These are phyloP conservation scores for Ustilago loliicola DNA, from an alignment of 1,284 basidiomycete species.

Conservation along the genomic window DNA sequence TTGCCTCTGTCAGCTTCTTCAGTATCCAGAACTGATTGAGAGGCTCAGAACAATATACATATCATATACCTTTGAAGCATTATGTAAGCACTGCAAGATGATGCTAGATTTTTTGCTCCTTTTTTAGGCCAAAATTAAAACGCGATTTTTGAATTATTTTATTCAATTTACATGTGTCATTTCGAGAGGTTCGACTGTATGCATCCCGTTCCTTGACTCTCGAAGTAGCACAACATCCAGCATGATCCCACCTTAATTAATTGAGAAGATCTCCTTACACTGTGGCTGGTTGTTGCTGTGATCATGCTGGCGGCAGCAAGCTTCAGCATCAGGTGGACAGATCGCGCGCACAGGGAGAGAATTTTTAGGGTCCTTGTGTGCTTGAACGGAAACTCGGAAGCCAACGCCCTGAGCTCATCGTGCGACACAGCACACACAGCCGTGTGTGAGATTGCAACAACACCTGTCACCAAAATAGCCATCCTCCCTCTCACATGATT, in stretches of 20 bases:
- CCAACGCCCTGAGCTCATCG: background rate
- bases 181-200: too few relatives aligned
- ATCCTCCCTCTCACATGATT: background rate
- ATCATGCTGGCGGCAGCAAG: background rate
- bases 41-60: too few relatives aligned
- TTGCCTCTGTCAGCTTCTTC: too few relatives aligned
- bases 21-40: too few relatives aligned
- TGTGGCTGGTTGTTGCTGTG: background rate
- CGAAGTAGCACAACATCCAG: background rate
- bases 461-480: background rate
- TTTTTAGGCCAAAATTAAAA: too few relatives aligned
- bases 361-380: constrained; percentile 16
- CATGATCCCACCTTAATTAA: background rate
- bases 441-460: background rate
- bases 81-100: too few relatives aligned
- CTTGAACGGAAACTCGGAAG: background rate
- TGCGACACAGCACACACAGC: background rate
- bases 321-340: too few relatives aligned
- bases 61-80: too few relatives aligned
- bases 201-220: background rate
- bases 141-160: too few relatives aligned
- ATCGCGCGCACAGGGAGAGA: background rate
- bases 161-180: too few relatives aligned
- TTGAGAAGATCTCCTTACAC: constrained; percentile 6
- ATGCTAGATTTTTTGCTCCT: too few relatives aligned